phyloP scores from a whole-genome alignment of 805 yeast species.

The Kodamaea sagamina region DNA sequence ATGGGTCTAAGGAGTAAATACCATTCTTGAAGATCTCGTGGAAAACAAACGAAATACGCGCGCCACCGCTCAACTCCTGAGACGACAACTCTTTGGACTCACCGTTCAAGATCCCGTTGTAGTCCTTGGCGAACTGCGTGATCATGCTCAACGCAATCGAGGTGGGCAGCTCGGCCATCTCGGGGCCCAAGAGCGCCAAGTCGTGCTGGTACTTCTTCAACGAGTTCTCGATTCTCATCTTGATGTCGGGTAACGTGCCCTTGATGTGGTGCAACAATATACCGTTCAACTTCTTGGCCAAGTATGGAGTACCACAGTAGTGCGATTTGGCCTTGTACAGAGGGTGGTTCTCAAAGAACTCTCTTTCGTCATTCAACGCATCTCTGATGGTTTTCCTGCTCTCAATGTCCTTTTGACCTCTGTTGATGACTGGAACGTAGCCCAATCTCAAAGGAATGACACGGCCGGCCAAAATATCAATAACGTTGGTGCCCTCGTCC shows the following conservation, averaged over 20 bases:
- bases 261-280: constrained; percentile 84
- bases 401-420: constrained; percentile 97
- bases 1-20: constrained; percentile 88
- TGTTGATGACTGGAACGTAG: constrained; percentile 79
- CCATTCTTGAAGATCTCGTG: constrained; percentile 96
- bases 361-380: constrained; percentile 79
- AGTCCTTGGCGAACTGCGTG: constrained; percentile 90
- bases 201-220: constrained; percentile 73
- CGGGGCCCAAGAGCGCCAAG: constrained; percentile 76
- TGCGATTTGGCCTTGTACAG: constrained; percentile 91
- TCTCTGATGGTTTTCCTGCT: constrained; percentile 80
- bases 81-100: constrained; percentile 86
- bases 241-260: constrained; percentile 75
- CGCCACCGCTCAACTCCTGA: constrained; percentile 94
- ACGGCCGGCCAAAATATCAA: constrained; percentile 92
- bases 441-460: constrained; percentile 95
- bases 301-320: constrained; percentile 97
- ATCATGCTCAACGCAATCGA: constrained; percentile 88
- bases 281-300: constrained; percentile 87
- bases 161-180: constrained; percentile 83
- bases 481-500: constrained; percentile 98
- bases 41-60: constrained; percentile 94
- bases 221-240: constrained; percentile 70
- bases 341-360: constrained; percentile 84
- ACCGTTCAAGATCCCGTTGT: constrained; percentile 88